Evolutionary conservation across 1,139 yeast species (phyloP), one percentile per base, ranked within the genome.

Genomic region (Debaryomyces udenii): DNA sequence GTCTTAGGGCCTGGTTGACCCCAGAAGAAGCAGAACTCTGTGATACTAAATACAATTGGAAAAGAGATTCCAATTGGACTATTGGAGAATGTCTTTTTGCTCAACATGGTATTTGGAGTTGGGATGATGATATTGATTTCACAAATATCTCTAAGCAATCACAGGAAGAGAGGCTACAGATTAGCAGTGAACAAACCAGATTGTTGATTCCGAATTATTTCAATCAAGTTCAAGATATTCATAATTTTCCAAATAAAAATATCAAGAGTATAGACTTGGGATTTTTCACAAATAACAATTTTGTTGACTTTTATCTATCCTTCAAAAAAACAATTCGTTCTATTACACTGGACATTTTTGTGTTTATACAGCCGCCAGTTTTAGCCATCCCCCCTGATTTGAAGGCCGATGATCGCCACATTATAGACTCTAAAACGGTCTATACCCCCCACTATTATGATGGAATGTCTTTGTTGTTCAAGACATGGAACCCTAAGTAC

Each of bases 391-490:
- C 97, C 0, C 98, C 98, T 0, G 60, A 64, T 7, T 62, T 89
- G 42, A 74, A 72, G 46, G 72, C 73, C 6, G 76, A 86, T 15
- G 62, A 64, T 1, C 56, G 73, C 7, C 53, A 70, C 3, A 61
- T 81, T 31, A 62, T 88, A 15, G 96, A 88, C 53, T 59, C 68
- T 1, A 78, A 75, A 44, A 83, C 91, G 0, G 81, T 86, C 0
- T 84, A 83, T 52, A 81, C 95, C 24, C 94, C 96, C 1, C 98
- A 91, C 62, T 91, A 83, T 57, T 91, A 91, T 56, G 98, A 91
- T 60, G 98, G 98, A 0, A 76, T 91, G 79, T 86, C 97, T 1
- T 66, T 93, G 22, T 83, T 91, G 93, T 85, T 87, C 60, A 89
- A 89, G 61, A 77, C 84, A 9, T 87, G 96, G 96, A 86, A 84